Percentiles rank a stretch among this genome's conserved stretches.
phyloP scores from a whole-genome alignment of 2,329 filamentous ascomycete genomes.

The Beauveria sp. region DNA sequence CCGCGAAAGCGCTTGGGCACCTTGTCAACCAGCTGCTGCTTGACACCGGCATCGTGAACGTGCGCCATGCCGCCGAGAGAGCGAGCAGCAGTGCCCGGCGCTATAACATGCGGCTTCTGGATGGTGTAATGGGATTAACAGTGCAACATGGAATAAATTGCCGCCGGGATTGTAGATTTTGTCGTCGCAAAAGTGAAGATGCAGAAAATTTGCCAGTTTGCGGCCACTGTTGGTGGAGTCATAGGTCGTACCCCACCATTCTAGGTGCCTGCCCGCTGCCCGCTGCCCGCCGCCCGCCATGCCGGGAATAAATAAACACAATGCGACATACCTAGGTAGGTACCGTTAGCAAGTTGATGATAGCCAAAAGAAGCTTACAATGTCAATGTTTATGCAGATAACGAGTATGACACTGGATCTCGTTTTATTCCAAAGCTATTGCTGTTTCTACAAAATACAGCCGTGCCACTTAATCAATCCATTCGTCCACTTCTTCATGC shows the following conservation, averaged over 20 bases:
- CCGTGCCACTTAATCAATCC: no score
- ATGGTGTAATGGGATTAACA: neutral
- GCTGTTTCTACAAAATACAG: no score
- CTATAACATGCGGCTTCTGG: conserved; percentile 1
- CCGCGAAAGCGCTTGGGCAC: conserved; percentile 87
- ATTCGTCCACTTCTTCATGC: no score
- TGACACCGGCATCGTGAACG: conserved; percentile 39
- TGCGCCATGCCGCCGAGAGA: conserved; percentile 13
- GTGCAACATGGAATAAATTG: neutral
- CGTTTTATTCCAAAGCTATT: no score
- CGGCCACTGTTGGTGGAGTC: conserved; percentile 7
- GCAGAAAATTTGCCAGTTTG: conserved; percentile 8
- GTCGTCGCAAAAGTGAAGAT: conserved; percentile 4
- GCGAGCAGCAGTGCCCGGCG: conserved; percentile 4
- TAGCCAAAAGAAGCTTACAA: no score
- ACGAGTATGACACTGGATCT: no score
- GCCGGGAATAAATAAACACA: no score
- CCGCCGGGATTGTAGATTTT: neutral
- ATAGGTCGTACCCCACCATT: conserved; percentile 10
- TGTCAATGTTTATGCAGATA: no score
- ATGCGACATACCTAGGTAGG: no score
- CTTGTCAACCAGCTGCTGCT: conserved; percentile 84
- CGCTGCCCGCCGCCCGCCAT: no score
- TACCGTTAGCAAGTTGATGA: no score
- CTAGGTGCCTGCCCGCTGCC: neutral